Evolutionary conservation across 805 yeast genomes (phyloP), one percentile per base, ranked within the genome.

Genomic region (Candida hungchunana): DNA sequence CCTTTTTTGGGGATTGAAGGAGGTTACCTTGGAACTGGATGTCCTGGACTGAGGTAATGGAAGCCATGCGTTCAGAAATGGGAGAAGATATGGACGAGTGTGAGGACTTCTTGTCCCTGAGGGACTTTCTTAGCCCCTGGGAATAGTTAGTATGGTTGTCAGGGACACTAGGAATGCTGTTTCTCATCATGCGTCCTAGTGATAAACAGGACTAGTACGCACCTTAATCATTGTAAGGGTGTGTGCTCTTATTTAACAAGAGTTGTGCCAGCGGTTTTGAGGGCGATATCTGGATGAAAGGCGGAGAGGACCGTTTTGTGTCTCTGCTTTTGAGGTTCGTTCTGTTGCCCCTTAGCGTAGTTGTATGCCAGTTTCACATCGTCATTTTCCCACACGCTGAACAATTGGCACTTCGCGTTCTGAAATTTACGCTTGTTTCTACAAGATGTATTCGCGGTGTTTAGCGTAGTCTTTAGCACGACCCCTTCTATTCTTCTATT

Each of bases 1-100:
- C 95, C 53, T 82, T 82, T 42, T 77, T 81, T 5, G 96, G 95
- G 4, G 85, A 75, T 42, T 66, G 60, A 14, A 56, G 46, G 1
- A 50, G 31, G 26, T 47, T 51, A 12, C 44, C 44, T n/a, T 37
- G 43, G 15, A 43, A 36, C 15, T 43, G 49, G n/a, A 54, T 29
- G n/a, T 51, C 57, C n/a, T 44, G 39, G 3, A 32, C 33, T 5
- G 56, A 50, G 9, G 56, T 47, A 10, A 45, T 35, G 5, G 56
- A 51, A 1, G 48, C 20, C 36, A 42, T 48, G 12, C 44, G 42
- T 19, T 39, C 43, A 4, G 43, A 36, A 1, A 48, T 34, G 14
- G 56, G 55, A 3, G 58, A 52, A 4, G 56, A 52, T 17, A 49
- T 51, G 12, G 57, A 51, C 11, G 40, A 36, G 20, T 36, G 40